A percentile compares a stretch with the other conserved stretches of the same genome.
Evolutionary conservation across 2,329 filamentous ascomycete species (phyloP).

Genomic region (Fusarium phyllophilum): DNA sequence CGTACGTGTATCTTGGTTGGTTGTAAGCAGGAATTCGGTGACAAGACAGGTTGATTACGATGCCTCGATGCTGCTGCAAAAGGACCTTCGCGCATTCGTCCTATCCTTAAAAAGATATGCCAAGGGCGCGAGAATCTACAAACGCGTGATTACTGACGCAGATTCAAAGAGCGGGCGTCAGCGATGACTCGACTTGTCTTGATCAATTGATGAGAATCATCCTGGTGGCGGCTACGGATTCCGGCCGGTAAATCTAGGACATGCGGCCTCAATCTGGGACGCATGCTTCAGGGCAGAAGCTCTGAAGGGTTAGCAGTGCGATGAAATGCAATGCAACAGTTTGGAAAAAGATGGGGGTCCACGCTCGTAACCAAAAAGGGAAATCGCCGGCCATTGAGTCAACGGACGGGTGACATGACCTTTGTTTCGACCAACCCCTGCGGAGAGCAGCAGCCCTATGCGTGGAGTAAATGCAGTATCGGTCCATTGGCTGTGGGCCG

Average conservation of each 20-base stretch:
- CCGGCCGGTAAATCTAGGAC: constrained; percentile 26
- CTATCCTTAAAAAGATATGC: constrained; percentile 15
- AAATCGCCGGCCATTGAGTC: constrained; percentile 43
- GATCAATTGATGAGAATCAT: not conserved
- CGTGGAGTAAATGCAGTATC: constrained; percentile 39
- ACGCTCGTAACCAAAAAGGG: constrained; percentile 24
- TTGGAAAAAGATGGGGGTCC: constrained; percentile 11
- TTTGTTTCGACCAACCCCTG: constrained; percentile 30
- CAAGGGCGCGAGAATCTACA: constrained; percentile 3
- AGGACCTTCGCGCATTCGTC: not conserved
- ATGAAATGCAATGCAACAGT: constrained; percentile 25
- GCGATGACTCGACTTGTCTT: constrained; percentile 26
- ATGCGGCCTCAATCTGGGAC: constrained; percentile 21
- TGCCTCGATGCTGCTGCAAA: constrained; percentile 16
- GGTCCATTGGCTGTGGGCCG: constrained; percentile 36
- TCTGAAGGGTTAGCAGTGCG: constrained; percentile 26
- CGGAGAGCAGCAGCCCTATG: constrained; percentile 42
- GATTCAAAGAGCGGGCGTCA: constrained; percentile 26
- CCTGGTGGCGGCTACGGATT: constrained; percentile 14
- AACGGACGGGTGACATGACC: constrained; percentile 36
- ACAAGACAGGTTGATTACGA: not conserved
- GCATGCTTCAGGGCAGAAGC: constrained; percentile 20
- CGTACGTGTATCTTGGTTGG: constrained; percentile 13
- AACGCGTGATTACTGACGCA: constrained; percentile 15
- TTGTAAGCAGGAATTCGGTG: not conserved